These are phyloP conservation scores for Shiraia sp. DNA, from an alignment of 2,329 filamentous ascomycete species.

Conservation along the genomic window DNA sequence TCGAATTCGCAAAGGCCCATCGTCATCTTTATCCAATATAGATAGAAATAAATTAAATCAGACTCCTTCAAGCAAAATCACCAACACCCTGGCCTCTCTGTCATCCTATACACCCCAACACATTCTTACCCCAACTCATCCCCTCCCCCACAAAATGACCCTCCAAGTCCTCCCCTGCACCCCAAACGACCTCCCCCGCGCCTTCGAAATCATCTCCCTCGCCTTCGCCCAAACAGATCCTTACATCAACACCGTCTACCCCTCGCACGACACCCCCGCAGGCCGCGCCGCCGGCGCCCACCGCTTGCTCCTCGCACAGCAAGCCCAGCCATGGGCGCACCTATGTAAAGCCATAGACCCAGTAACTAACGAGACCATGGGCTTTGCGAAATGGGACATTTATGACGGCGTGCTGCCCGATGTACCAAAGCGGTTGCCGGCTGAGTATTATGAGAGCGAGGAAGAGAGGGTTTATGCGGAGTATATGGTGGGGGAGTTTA, in stretches of 20 bases:
- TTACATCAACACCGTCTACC: slow-evolving; percentile 12
- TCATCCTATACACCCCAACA: too few relatives aligned
- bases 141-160: too few relatives aligned
- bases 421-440: slow-evolving; percentile 1
- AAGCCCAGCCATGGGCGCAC: background rate
- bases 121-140: too few relatives aligned
- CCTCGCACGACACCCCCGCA: slow-evolving; percentile 5
- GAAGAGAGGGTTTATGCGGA: slow-evolving; percentile 9
- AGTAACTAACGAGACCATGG: slow-evolving; percentile 5
- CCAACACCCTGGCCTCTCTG: too few relatives aligned
- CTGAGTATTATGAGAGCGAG: slow-evolving; percentile 8
- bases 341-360: slow-evolving; percentile 6
- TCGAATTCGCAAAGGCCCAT: too few relatives aligned
- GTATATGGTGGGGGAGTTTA: slow-evolving; percentile 4
- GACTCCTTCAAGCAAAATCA: too few relatives aligned
- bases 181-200: background rate
- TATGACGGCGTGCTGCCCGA: slow-evolving; percentile 6
- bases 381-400: slow-evolving; percentile 10
- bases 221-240: slow-evolving; percentile 11
- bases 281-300: slow-evolving; percentile 6
- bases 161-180: too few relatives aligned
- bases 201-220: slow-evolving; percentile 3
- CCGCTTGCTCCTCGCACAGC: slow-evolving; percentile 1
- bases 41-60: too few relatives aligned
- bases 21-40: too few relatives aligned